These are phyloP conservation scores for Primulina eburnea DNA, from an alignment of 257 asterid genomes.

Conservation along the genomic window DNA sequence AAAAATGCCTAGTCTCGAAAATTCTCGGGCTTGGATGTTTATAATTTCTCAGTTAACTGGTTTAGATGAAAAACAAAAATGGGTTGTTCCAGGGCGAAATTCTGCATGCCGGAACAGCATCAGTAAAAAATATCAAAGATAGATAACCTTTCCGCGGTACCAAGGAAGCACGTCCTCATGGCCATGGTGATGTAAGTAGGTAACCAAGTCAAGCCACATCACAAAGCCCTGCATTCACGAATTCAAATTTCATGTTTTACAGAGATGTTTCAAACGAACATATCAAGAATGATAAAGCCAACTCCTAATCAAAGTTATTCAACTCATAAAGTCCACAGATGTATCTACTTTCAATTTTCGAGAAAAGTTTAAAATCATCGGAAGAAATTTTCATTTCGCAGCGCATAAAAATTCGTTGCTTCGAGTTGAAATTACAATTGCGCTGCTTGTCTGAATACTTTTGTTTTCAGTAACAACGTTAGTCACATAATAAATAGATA, in stretches of 20 bases:
- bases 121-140: not conserved
- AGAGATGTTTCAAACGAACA: not conserved
- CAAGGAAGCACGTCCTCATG: conserved; percentile 58
- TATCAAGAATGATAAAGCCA: no score
- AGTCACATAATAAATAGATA: not conserved
- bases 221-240: conserved; percentile 37
- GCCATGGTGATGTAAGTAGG: conserved; percentile 66
- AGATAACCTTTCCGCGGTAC: conserved; percentile 57
- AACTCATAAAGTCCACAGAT: not conserved
- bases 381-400: not conserved
- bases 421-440: not conserved
- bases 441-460: not conserved
- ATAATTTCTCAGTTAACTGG: not conserved
- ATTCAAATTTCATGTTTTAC: conserved; percentile 25
- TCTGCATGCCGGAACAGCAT: not conserved
- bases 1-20: not conserved
- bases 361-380: not conserved
- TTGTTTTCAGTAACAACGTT: not conserved
- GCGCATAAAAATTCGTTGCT: not conserved
- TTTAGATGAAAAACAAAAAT: not conserved
- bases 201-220: conserved; percentile 54
- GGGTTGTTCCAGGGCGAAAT: not conserved
- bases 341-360: no score
- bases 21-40: not conserved
- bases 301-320: not conserved